phyloP scores from a whole-genome alignment of 2,329 filamentous ascomycete genomes.

The Scedosporium dehoogii region DNA sequence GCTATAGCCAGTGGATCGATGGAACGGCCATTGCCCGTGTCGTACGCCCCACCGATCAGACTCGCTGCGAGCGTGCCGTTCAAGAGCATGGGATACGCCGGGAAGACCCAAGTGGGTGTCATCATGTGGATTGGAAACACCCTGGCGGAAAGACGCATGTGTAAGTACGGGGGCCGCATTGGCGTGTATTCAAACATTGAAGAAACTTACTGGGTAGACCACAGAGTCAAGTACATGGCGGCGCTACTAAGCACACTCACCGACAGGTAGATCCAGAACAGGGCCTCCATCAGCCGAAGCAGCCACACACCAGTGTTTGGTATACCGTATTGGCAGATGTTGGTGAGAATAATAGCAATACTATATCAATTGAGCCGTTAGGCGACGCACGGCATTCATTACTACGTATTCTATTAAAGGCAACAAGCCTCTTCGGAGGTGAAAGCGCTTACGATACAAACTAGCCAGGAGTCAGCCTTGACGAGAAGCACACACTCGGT shows the following conservation, averaged over 20 bases:
- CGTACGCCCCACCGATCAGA: slow-evolving; percentile 32
- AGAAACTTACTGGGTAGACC: slow-evolving; percentile 44
- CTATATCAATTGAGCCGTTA: slow-evolving; percentile 26
- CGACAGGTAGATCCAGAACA: slow-evolving; percentile 67
- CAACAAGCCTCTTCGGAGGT: slow-evolving; percentile 22
- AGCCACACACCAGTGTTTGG: slow-evolving; percentile 52
- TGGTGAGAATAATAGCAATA: slow-evolving; percentile 67
- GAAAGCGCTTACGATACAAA: slow-evolving; percentile 31
- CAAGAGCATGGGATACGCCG: slow-evolving; percentile 70
- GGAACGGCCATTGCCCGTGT: slow-evolving; percentile 13
- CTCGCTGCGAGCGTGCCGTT: slow-evolving; percentile 63
- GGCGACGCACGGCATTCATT: neutral
- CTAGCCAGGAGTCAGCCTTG: slow-evolving; percentile 17
- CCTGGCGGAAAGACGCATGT: slow-evolving; percentile 18
- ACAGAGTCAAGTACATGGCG: slow-evolving; percentile 65
- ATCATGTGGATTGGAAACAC: slow-evolving; percentile 63
- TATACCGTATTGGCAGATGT: slow-evolving; percentile 66
- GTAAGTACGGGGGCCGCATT: neutral
- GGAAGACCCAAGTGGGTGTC: slow-evolving; percentile 85
- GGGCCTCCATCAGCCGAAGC: slow-evolving; percentile 44
- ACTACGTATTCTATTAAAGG: slow-evolving; percentile 12
- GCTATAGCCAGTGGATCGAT: slow-evolving; percentile 37
- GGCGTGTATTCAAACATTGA: neutral
- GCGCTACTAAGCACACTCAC: slow-evolving; percentile 59
- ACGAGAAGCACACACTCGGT: neutral